These are phyloP conservation scores for Gossypium gossypioides DNA, from an alignment of 441 rosid genomes.

Conservation along the genomic window DNA sequence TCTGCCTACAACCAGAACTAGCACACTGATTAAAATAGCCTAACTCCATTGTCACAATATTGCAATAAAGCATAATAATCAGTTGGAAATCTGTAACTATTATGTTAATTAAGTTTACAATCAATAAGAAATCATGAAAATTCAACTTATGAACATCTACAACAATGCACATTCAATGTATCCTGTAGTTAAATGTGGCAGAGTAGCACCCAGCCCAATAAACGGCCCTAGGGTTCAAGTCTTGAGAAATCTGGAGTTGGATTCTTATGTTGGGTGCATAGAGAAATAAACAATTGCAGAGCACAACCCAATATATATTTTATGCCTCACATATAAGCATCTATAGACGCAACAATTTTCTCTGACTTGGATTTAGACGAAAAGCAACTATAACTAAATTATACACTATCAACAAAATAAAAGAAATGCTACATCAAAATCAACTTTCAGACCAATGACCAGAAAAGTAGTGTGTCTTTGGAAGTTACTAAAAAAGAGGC, in stretches of 20 bases:
- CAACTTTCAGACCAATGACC: neutral
- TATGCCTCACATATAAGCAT: neutral
- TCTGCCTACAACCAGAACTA: constrained; percentile 45
- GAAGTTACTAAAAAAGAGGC: neutral
- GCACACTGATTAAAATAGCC: constrained; percentile 8
- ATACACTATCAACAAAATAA: neutral
- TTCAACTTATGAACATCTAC: neutral
- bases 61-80: constrained; percentile 5
- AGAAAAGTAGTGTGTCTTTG: neutral
- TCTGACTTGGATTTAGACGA: neutral
- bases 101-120: neutral
- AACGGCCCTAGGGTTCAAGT: neutral
- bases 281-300: neutral
- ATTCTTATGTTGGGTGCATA: neutral
- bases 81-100: neutral
- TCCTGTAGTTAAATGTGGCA: neutral
- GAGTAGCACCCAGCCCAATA: neutral
- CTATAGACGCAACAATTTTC: neutral
- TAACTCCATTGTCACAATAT: constrained; percentile 7
- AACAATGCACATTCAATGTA: neutral
- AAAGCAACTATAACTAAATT: neutral
- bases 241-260: neutral
- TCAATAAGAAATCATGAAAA: neutral
- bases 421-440: neutral
- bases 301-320: neutral